Conservation (phyloP, 495 filamentous ascomycete species). For the Hypomontagnella monticulosa region DNA sequence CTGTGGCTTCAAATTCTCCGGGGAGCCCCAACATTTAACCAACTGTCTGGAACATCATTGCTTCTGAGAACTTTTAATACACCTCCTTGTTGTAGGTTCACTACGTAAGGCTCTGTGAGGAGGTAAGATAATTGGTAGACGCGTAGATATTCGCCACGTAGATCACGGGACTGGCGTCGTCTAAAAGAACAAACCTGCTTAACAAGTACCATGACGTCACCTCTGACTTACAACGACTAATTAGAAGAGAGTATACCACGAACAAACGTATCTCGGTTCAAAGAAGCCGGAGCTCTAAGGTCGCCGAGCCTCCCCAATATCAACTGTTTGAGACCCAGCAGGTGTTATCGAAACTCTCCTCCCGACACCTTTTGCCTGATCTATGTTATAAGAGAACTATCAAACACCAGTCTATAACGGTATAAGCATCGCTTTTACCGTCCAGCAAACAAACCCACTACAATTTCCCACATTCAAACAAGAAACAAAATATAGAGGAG, state of each 20-base stretch:
- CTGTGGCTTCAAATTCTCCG: neutral
- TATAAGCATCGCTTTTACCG: no score
- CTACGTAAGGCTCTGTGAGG: neutral
- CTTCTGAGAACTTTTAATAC: no score
- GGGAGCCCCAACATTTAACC: no score
- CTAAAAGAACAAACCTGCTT: slow-evolving; percentile 35
- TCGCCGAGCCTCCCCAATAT: no score
- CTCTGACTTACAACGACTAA: slow-evolving; percentile 22
- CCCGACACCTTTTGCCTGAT: no score
- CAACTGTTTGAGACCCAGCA: neutral
- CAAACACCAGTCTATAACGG: neutral
- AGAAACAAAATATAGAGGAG: no score
- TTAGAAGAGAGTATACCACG: slow-evolving; percentile 27
- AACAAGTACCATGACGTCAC: slow-evolving; percentile 40
- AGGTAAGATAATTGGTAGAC: neutral
- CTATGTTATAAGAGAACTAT: no score
- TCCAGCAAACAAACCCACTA: no score
- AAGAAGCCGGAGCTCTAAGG: neutral
- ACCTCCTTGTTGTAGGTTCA: no score
- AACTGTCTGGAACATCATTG: no score
- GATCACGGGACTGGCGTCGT: slow-evolving; percentile 8
- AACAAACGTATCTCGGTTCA: slow-evolving; percentile 17
- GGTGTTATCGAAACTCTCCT: no score
- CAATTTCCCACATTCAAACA: no score
- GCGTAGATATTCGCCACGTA: slow-evolving; percentile 34